Conservation (phyloP, 352 stramenopile genomes). For the Phytophthora capsici region DNA sequence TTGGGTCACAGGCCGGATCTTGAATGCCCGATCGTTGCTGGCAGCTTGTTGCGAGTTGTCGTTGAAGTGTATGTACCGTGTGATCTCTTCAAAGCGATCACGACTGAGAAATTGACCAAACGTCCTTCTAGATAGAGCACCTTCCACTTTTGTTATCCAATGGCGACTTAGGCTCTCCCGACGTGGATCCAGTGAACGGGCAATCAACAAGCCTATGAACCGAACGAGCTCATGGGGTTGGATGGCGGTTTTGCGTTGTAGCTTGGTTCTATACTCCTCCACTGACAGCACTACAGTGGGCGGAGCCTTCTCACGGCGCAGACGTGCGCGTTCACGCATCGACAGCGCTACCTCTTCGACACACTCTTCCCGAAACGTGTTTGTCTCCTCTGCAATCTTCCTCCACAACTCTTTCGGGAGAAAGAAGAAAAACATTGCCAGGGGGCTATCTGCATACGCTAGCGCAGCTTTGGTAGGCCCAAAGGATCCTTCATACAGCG, state of each 20-base stretch:
- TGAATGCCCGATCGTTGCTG: too few relatives aligned
- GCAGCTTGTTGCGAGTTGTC: too few relatives aligned
- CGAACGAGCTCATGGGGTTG: slow-evolving; percentile 1
- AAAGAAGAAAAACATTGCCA: slow-evolving; percentile 11
- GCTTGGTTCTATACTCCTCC: background rate
- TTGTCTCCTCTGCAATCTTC: background rate
- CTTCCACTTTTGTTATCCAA: too few relatives aligned
- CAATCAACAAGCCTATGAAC: too few relatives aligned
- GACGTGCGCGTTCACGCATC: background rate
- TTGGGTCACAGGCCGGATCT: too few relatives aligned
- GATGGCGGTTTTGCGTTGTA: background rate
- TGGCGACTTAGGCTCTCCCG: too few relatives aligned
- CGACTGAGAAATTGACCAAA: too few relatives aligned
- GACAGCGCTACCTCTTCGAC: background rate
- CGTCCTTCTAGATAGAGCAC: too few relatives aligned
- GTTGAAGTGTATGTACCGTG: too few relatives aligned
- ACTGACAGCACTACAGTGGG: background rate
- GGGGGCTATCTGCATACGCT: background rate
- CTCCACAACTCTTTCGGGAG: slow-evolving; percentile 9
- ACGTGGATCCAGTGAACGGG: too few relatives aligned
- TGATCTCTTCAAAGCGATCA: too few relatives aligned
- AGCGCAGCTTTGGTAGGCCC: slow-evolving; percentile 1
- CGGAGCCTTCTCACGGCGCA: background rate
- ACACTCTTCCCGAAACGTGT: background rate
- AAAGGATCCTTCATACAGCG: background rate